phyloP scores from a whole-genome alignment of 805 yeast species.

The Ogataea thermomethanolica region DNA sequence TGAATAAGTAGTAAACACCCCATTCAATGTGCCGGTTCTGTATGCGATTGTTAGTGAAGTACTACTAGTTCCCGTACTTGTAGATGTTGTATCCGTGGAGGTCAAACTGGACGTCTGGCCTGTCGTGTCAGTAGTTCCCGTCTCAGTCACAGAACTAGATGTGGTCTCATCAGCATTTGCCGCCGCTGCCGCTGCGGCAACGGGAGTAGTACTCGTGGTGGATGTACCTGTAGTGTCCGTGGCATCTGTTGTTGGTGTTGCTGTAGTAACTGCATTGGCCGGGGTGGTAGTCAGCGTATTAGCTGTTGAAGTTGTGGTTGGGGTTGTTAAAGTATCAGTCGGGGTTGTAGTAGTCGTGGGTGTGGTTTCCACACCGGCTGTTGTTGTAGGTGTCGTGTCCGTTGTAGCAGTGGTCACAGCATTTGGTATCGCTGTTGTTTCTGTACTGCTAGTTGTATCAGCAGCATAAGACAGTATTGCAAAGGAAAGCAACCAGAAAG shows the following conservation, averaged over 20 bases:
- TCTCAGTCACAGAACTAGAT: too few relatives aligned
- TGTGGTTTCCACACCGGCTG: not conserved
- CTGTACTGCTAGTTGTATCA: constrained; percentile 14
- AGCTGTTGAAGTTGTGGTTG: constrained; percentile 15
- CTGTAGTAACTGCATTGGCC: constrained; percentile 1
- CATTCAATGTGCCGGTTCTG: constrained; percentile 37
- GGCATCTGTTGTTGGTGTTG: constrained; percentile 1
- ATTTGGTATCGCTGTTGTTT: constrained; percentile 10
- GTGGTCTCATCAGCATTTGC: not conserved
- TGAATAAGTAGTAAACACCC: constrained; percentile 47
- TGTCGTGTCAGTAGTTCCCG: too few relatives aligned
- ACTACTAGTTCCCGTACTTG: not conserved
- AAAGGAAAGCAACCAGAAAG: constrained; percentile 7
- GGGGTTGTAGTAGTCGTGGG: constrained; percentile 3
- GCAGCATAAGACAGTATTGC: constrained; percentile 12
- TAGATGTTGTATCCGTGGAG: not conserved
- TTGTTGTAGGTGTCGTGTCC: constrained; percentile 10
- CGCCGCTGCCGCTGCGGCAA: not conserved
- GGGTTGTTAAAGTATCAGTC: constrained; percentile 1
- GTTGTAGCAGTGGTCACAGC: constrained; percentile 20
- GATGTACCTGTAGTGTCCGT: constrained; percentile 18
- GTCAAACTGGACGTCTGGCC: not conserved
- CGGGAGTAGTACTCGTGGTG: constrained; percentile 13
- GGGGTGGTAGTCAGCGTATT: constrained; percentile 12
- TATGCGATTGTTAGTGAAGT: constrained; percentile 15